These are phyloP conservation scores for Mycocentrospora acerina DNA, from an alignment of 2,329 filamentous ascomycete species.

Conservation along the genomic window DNA sequence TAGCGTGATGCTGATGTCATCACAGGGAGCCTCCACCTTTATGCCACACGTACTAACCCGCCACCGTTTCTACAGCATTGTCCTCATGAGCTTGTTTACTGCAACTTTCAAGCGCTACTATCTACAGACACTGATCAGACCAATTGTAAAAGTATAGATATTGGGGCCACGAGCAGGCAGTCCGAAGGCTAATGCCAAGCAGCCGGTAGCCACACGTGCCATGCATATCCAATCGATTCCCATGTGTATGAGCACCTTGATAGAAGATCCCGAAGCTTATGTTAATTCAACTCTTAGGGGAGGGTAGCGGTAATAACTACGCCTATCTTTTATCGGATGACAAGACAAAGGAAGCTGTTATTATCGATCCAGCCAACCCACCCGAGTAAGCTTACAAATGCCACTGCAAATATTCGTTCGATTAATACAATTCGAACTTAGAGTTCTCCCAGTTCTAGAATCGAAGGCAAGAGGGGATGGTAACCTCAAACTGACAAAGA, in stretches of 20 bases:
- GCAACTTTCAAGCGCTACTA: constrained; percentile 28
- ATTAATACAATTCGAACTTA: constrained; percentile 29
- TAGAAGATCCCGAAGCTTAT: constrained; percentile 1
- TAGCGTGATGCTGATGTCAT: constrained; percentile 5
- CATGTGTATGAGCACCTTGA: constrained; percentile 66
- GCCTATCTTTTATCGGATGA: constrained; percentile 64
- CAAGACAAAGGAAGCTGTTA: constrained; percentile 54
- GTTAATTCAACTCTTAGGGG: constrained; percentile 56
- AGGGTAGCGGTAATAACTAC: constrained; percentile 78
- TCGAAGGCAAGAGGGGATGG: constrained; percentile 65
- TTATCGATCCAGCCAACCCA: constrained; percentile 79
- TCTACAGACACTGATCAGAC: constrained; percentile 17
- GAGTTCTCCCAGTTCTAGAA: constrained; percentile 67
- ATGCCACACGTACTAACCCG: constrained; percentile 53
- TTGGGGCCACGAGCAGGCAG: no score
- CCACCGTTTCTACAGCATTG: constrained; percentile 38
- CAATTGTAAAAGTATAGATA: constrained; percentile 26
- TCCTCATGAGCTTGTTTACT: constrained; percentile 39
- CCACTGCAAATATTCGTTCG: neutral
- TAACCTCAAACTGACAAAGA: constrained; percentile 77
- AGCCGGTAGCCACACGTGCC: constrained; percentile 46
- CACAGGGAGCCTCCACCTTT: constrained; percentile 41
- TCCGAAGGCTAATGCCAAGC: constrained; percentile 19
- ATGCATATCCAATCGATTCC: constrained; percentile 90
- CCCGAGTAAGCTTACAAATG: constrained; percentile 63